Base-by-base conservation (phyloP, 2,329 filamentous ascomycete genomes). In the Teratosphaeria nubilosa region DNA sequence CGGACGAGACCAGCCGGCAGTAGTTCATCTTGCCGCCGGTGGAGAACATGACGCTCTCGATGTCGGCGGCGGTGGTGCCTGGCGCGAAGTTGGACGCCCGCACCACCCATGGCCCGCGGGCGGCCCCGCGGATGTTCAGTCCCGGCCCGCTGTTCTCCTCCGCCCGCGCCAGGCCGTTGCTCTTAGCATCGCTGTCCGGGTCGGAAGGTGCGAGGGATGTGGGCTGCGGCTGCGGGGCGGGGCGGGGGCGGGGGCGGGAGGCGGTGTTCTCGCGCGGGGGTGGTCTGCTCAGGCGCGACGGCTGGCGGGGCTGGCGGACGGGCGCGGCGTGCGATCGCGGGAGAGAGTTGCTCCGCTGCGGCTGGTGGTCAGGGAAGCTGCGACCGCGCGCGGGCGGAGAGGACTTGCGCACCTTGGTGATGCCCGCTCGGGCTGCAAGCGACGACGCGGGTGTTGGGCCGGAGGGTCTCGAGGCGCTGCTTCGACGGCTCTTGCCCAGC, bases 51-150 rank as follows among this genome's bases (percentile, higher is more conserved):
- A 89, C 89, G 65, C 86, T 88, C 76, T 91, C 87, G 60, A 94
- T 90, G 68, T 94, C 89, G 31, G 86, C 87, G 1, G 86, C 86
- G 6, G 89, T 91, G 0, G 89, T 94, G 41, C 89, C 89, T 1
- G 83, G 83, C 13, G 88, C 89, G 70, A 94, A 90, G 76, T 94
- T 94, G 72, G 88, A 86, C 2, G 86, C 88, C 70, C 90, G 81
- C 25, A 94, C 82, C 20, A 82, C 81, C 65, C 82, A 89, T 1
- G 87, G 87, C 0, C 87, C 86, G 9, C 86, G 76, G 13, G 75
- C 77, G 56, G 74, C 74, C n/a, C 89, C 89, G 56, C 84, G 79
- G 63, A 94, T 91, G 37, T 80, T 85, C 52, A 92, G 80, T 22
- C 86, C 84, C 60, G 68, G 68, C 34, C 72, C 63, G 51, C 68